These are phyloP conservation scores for Abrus precatorius DNA, from an alignment of 306 rosid species.

Conservation along the genomic window DNA sequence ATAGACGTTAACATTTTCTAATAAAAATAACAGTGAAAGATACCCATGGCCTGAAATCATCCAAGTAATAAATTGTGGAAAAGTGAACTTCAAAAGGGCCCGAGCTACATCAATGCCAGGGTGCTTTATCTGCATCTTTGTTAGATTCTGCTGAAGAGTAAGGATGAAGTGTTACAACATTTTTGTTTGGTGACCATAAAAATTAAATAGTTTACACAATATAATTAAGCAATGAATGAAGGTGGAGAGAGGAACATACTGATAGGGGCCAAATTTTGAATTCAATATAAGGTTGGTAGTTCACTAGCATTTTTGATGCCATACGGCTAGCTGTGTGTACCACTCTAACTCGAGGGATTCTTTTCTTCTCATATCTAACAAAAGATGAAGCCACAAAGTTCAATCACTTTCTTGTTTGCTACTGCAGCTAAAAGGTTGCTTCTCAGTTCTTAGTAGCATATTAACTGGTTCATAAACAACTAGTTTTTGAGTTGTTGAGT, in stretches of 20 bases:
- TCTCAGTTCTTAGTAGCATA: not conserved
- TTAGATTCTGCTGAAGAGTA: constrained; percentile 31
- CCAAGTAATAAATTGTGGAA: constrained; percentile 53
- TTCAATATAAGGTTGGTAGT: constrained; percentile 52
- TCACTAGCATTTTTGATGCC: constrained; percentile 54
- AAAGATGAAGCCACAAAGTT: constrained; percentile 21
- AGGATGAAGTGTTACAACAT: not conserved
- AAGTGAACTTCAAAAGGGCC: constrained; percentile 43
- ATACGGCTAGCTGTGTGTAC: constrained; percentile 57
- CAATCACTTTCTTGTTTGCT: not conserved
- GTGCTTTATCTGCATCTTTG: constrained; percentile 44
- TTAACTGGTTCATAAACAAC: not conserved
- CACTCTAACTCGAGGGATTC: constrained; percentile 49
- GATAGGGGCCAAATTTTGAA: constrained; percentile 48
- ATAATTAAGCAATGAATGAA: not conserved
- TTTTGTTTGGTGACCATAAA: not conserved
- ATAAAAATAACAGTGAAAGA: constrained; percentile 7
- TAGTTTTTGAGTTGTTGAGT: no score
- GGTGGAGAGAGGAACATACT: constrained; percentile 46
- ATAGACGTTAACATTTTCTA: no score
- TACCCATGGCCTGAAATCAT: constrained; percentile 62
- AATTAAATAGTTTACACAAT: not conserved
- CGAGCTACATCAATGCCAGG: constrained; percentile 49
- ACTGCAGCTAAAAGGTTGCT: not conserved
- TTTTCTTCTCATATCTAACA: constrained; percentile 59